These are phyloP conservation scores for Arctium lappa DNA, from an alignment of 129 eudicot genomes.

Conservation along the genomic window DNA sequence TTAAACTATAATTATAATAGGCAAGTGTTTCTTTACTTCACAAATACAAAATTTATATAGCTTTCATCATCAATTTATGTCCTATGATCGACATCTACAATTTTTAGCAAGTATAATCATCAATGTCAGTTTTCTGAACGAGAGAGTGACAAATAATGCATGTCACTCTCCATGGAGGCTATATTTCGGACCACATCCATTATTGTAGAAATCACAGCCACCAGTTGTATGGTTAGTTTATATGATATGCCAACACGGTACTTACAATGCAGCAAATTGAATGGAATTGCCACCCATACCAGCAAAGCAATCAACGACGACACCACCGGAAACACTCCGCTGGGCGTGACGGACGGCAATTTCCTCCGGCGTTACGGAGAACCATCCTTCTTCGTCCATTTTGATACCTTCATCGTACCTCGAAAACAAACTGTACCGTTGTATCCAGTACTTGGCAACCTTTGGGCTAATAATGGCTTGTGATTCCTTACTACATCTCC, in stretches of 20 bases:
- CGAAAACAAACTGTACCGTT: conserved; percentile 60
- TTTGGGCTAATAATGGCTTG: conserved; percentile 28
- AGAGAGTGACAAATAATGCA: not conserved
- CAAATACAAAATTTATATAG: not conserved
- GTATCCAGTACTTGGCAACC: conserved; percentile 62
- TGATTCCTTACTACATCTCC: conserved; percentile 12
- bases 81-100: not conserved
- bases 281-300: conserved; percentile 83
- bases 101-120: not conserved
- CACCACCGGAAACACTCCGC: conserved; percentile 47
- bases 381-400: conserved; percentile 89
- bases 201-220: not conserved
- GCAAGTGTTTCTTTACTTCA: not conserved
- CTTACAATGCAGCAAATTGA: conserved; percentile 71
- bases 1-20: no score
- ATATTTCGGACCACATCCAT: not conserved
- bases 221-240: not conserved
- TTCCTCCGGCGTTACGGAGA: conserved; percentile 77
- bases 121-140: not conserved
- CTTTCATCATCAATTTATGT: not conserved
- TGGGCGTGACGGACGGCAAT: conserved; percentile 64
- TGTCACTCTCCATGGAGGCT: not conserved
- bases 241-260: not conserved
- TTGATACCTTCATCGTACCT: conserved; percentile 57
- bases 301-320: conserved; percentile 66